Base-by-base conservation (phyloP, 2,329 filamentous ascomycete genomes). In the Microcera coccophila region DNA sequence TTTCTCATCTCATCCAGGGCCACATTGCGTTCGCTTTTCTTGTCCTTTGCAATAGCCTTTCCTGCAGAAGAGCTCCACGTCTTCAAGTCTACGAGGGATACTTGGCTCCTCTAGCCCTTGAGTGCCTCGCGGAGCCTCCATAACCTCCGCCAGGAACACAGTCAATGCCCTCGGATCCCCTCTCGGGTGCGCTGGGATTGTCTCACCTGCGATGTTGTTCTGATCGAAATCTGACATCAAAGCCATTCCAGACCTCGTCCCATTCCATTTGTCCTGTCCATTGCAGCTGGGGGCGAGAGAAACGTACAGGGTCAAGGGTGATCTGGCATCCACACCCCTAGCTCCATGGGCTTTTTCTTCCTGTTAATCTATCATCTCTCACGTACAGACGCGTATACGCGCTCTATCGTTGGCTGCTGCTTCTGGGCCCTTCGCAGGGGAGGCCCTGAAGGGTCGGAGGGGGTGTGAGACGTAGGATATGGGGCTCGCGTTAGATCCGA, bases 141-240 rank as follows among this genome's bases (percentile, higher is more conserved):
- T 5, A 10, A n/a, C 29, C 8, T 32, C 29, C 29, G 7, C 7
- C 29, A 32, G 29, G 12, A 10, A 7, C 22, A 26, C 29, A 32
- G 29, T 8, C 29, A 32, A 17, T 28, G 24, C 29, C n/a, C 15
- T 32, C 29, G 29, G 29, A 17, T 32, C 29, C 29, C 15, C 29
- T 32, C 29, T n/a, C n/a, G n/a, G 54, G 50, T 44, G 50, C 49
- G 50, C 53, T 54, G 47, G 38, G 18, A 29, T 9, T 64, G 62
- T 64, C 59, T 63, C 54, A 63, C 47, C 22, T 49, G 35, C 20
- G 40, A 46, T 32, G 49, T 49, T 50, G 53, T 60, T 55, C 47
- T 44, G 40, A 53, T 38, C 48, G 50, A 49, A 50, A 60, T 55
- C 50, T 56, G 49, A 38, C 47, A 48, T 41, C 39, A 41, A 36